Base-by-base conservation (phyloP, 2,329 filamentous ascomycete species). In the Dothistroma septosporum region DNA sequence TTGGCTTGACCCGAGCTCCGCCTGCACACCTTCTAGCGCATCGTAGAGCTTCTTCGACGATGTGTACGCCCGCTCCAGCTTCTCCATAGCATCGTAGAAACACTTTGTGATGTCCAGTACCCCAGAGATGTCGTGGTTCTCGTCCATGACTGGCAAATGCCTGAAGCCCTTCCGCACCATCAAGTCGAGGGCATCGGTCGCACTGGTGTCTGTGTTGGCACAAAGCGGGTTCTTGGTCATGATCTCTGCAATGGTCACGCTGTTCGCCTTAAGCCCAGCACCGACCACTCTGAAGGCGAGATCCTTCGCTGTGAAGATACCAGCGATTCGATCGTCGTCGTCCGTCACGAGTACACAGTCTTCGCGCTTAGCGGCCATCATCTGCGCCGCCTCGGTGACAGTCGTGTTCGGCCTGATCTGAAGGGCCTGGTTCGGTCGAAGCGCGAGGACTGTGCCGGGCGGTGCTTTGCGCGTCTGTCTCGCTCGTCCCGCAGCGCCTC, bases 21-120 rank as follows among this genome's bases (percentile, higher is more conserved):
- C 96, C 78, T 99, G 94, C 2, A 99, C 94, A 76, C 94, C 94
- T 78, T 99, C 94, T 61, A 99, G 80, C 35, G 94, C 94, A 80
- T 97, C 94, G 76, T 99, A 97, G 22, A 99, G 84, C 78, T 97
- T 96, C 69, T 94, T 87, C n/a, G 94, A 99, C 16, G 94, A 97
- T 66, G 91, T 92, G 76, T 99, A 99, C 55, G 94, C 94, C 55
- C 94, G 89, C 81, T 99, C 94, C 62, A 99, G 81, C 82, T 99
- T 99, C 82, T 99, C 94, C 94, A 99, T 99, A 48, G 94, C 94
- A 78, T 99, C 94, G 78, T 99, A 99, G 78, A 99, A 99, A 79
- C 94, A 99, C 79, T 97, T 99, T 60, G 94, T 99, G 70, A 99
- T 99, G 77, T 99, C 94, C 58, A 99, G 81, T 68, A 99, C 92